phyloP scores from a whole-genome alignment of 495 filamentous ascomycete genomes.

The Neurospora discreta region DNA sequence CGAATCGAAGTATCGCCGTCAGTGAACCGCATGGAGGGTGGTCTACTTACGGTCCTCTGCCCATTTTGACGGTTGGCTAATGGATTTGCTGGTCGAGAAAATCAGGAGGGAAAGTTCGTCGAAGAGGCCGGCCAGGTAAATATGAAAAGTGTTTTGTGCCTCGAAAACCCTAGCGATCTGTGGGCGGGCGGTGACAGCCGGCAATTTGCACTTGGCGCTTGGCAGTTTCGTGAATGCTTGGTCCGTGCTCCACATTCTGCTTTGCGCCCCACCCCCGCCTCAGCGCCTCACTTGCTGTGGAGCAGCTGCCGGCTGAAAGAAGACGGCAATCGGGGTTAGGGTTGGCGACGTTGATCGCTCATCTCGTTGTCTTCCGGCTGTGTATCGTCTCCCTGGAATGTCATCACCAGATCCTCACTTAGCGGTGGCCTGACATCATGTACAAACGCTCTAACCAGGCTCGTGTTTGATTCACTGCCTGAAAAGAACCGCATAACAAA shows the following conservation, averaged over 20 bases:
- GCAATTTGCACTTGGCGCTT: slow-evolving; percentile 9
- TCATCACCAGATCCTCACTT: background rate
- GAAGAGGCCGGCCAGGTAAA: slow-evolving; percentile 7
- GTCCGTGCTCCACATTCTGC: background rate
- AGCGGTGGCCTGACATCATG: background rate
- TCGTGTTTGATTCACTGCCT: background rate
- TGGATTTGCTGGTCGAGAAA: slow-evolving; percentile 24
- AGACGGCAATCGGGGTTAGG: background rate
- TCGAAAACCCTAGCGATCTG: slow-evolving; percentile 21
- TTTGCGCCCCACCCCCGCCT: background rate
- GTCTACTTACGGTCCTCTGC: slow-evolving; percentile 39
- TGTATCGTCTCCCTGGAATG: background rate
- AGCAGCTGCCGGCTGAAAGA: background rate
- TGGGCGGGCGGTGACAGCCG: slow-evolving; percentile 13
- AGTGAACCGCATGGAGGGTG: background rate
- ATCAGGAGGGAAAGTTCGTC: slow-evolving; percentile 12
- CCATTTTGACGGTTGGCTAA: slow-evolving; percentile 31
- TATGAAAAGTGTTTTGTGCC: slow-evolving; percentile 22
- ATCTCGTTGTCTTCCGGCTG: background rate
- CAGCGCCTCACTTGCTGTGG: background rate
- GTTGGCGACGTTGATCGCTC: background rate
- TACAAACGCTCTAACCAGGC: background rate
- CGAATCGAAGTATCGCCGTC: background rate
- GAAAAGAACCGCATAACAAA: background rate
- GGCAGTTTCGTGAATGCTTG: background rate